Evolutionary conservation across 495 filamentous ascomycete genomes (phyloP), one percentile per base, ranked within the genome.

Genomic region (Bombardia bombarda): DNA sequence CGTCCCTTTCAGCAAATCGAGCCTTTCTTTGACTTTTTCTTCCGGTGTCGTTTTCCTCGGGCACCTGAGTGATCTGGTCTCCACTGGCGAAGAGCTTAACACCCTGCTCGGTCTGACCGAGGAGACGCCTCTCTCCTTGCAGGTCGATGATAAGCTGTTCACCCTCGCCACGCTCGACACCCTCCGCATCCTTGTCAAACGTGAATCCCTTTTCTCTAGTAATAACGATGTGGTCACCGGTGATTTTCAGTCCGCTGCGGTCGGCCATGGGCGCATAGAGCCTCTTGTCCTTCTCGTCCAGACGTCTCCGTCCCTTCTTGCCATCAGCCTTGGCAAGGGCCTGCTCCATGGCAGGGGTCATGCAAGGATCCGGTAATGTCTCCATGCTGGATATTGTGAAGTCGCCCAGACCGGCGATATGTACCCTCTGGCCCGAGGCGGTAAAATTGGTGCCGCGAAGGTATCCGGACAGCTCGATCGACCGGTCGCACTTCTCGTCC

Each of bases 221-320:
- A 35, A 78, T 77, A 58, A 72, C 75, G 44, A 78, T 75, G 17
- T 74, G 71, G 45, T 75, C 73, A 32, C 74, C 74, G 17, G 75
- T 74, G 45, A 78, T 75, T 32, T 77, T 78, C 19, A 98, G 82
- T 52, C 92, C 92, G 49, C 90, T 90, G 24, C 95, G 87, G 67
- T 98, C 92, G 38, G 86, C 92, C 90, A 98, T 97, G 13, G 92
- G 92, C 12, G 93, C 92, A 65, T 93, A 93, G 3, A 98, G 72
- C 45, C 92, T 72, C 64, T 95, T 96, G 55, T 96, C 88, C 60
- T 95, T 96, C 57, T 98, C 92, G 24, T 90, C 90, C 26, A 98
- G 62, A 40, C 87, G 70, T 53, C 80, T 78, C 45, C 86, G 69
- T 10, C 76, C 77, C 3, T 74, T 73, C 58, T 95, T 95, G 1